Percentiles rank a stretch among this genome's conserved stretches.
Evolutionary conservation across 2,329 filamentous ascomycete species (phyloP).

Genomic region (Fusarium agapanthi): DNA sequence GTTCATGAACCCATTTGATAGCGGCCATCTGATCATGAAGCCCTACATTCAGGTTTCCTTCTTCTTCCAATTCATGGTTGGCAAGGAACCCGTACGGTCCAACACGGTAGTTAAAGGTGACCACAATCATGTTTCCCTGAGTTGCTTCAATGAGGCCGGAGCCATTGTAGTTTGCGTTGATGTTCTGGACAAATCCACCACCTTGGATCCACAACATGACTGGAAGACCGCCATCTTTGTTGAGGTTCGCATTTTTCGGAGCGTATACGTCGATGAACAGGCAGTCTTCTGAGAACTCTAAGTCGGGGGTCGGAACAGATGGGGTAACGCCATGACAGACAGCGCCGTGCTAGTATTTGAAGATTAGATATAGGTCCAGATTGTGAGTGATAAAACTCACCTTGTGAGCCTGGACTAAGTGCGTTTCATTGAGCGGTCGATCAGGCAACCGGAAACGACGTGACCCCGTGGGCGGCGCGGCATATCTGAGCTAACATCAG

Average conservation of each 20-base stretch:
- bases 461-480: not conserved
- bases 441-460: not conserved
- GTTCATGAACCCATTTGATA: not conserved
- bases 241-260: not conserved
- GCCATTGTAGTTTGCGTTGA: not conserved
- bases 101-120: not conserved
- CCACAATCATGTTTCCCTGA: not conserved
- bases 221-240: not conserved
- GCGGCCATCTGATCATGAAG: not conserved
- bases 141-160: not conserved
- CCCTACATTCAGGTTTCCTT: not conserved
- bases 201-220: not conserved
- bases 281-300: not conserved
- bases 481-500: not conserved
- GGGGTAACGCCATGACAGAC: not conserved
- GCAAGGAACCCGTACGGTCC: not conserved
- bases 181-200: not conserved
- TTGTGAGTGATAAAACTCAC: not conserved
- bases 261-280: not conserved
- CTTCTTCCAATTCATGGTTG: not conserved
- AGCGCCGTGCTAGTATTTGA: not conserved
- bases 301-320: not conserved
- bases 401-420: not conserved
- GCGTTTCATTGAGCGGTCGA: not conserved
- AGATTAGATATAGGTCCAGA: not conserved